These are phyloP conservation scores for Cyberlindnera euphorbiiphila DNA, from an alignment of 805 yeast species.

Conservation along the genomic window DNA sequence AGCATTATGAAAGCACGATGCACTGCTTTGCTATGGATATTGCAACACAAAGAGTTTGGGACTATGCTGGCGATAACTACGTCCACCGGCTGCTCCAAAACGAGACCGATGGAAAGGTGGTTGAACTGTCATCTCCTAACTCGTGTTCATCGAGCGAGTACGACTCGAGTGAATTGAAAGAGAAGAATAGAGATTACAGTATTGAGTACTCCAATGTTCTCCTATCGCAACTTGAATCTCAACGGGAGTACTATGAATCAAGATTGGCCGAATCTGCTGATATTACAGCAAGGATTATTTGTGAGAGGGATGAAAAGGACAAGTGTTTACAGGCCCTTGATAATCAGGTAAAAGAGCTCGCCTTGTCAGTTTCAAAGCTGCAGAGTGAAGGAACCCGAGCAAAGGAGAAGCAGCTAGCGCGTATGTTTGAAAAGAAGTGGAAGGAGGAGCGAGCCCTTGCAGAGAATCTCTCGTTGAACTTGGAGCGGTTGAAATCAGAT, in stretches of 20 bases:
- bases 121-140: slow-evolving; percentile 46
- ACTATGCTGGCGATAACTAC: slow-evolving; percentile 85
- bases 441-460: slow-evolving; percentile 46
- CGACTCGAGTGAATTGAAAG: slow-evolving; percentile 18
- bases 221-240: slow-evolving; percentile 79
- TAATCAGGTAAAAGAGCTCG: slow-evolving; percentile 1
- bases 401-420: slow-evolving; percentile 4
- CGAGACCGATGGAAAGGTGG: slow-evolving; percentile 85
- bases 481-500: slow-evolving; percentile 33
- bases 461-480: slow-evolving; percentile 37
- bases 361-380: background rate
- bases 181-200: slow-evolving; percentile 56
- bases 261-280: slow-evolving; percentile 36
- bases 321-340: background rate
- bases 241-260: slow-evolving; percentile 74
- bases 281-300: slow-evolving; percentile 15
- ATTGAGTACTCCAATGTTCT: slow-evolving; percentile 78
- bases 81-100: slow-evolving; percentile 84
- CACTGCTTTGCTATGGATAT: slow-evolving; percentile 93
- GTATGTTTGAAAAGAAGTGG: slow-evolving; percentile 31
- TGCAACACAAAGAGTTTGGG: slow-evolving; percentile 86
- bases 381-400: slow-evolving; percentile 7
- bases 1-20: slow-evolving; percentile 70
- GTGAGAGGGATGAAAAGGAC: background rate
- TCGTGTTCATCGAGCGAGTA: slow-evolving; percentile 9